Evolutionary conservation across 352 stramenopile species (phyloP).

Genomic region (Globisporangium iwayamae): DNA sequence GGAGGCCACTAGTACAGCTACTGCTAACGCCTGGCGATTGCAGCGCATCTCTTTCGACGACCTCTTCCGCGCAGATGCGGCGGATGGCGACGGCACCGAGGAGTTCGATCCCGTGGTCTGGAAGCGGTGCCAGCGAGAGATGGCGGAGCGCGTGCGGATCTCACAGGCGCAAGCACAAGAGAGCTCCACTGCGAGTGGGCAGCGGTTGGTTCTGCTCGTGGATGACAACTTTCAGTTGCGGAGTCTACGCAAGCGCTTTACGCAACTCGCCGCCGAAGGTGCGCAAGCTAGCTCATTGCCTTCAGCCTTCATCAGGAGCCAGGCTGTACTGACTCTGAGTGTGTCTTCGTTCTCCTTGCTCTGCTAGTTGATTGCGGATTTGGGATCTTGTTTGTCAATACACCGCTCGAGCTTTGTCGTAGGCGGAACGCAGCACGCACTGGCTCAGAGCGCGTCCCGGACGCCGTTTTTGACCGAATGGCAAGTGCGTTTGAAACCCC

Average conservation of each 20-base stretch:
- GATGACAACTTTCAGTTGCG: slow-evolving; percentile 74
- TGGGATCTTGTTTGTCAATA: slow-evolving; percentile 37
- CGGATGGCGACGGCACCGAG: background rate
- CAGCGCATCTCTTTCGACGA: slow-evolving; percentile 62
- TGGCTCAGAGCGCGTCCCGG: slow-evolving; percentile 28
- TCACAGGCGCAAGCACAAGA: slow-evolving; percentile 12
- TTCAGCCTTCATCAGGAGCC: too few species aligned
- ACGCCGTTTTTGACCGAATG: slow-evolving; percentile 49
- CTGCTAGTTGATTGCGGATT: slow-evolving; percentile 36
- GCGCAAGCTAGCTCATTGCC: slow-evolving; percentile 2
- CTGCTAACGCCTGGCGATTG: slow-evolving; percentile 6
- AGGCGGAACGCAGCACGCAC: slow-evolving; percentile 36
- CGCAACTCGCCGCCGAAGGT: slow-evolving; percentile 47
- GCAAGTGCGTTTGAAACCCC: slow-evolving; percentile 40
- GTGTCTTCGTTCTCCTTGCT: slow-evolving; percentile 5
- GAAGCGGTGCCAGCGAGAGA: slow-evolving; percentile 49
- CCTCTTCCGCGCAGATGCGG: slow-evolving; percentile 23
- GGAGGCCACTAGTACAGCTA: too few species aligned
- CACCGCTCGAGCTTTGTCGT: slow-evolving; percentile 25
- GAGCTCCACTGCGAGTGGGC: background rate
- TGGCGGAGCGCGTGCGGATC: slow-evolving; percentile 29
- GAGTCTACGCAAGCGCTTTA: slow-evolving; percentile 69
- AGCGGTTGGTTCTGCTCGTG: slow-evolving; percentile 42
- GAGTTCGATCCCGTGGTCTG: slow-evolving; percentile 49
- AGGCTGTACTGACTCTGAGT: background rate